Evolutionary conservation across 129 eudicot species (phyloP), one percentile per base, ranked within the genome.

Genomic region (Tanacetum coccineum): DNA sequence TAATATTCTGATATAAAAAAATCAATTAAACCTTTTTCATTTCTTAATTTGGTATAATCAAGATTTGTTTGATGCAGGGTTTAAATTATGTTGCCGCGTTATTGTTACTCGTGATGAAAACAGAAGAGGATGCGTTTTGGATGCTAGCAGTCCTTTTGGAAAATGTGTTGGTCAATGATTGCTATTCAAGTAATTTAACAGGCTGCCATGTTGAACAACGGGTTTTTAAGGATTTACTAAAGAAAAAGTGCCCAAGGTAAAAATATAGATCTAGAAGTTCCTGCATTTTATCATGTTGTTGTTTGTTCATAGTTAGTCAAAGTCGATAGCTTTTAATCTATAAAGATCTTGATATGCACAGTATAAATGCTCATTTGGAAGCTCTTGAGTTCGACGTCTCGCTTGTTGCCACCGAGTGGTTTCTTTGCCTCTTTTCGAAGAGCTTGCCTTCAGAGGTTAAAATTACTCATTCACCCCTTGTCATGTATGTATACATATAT

Each of bases 51-150:
- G n/a, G 2, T 36, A 10, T 79, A 55, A 48, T 52, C 13, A 57
- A 67, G 39, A 47, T 68, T 71, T 19, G 21, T 66, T 20, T 62
- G 78, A 53, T 77, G 75, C 89, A 92, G 98, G 98, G 98, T 63
- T 78, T 92, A 73, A 92, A 92, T 76, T 92, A 92, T 79, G 98
- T 92, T 32, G 98, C 89, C 40, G 98, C 98, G 20, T 76, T 92
- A 60, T 65, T 92, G 80, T 78, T 92, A 77, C 95, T 92, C 13
- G 98, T 92, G 74, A 83, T 92, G 95, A 88, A 92, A 82, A 92
- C 96, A 10, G 98, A 92, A 76, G 98, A 92, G 88, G 98, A 92
- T 52, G 98, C 95, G 2, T 92, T 92, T 72, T 92, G 98, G 98
- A 92, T 92, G 98, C 78, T 92, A 62, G 96, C 98, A 20, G 89